Base-by-base conservation (phyloP, 2,329 filamentous ascomycete genomes). In the Nothopassalora personata region DNA sequence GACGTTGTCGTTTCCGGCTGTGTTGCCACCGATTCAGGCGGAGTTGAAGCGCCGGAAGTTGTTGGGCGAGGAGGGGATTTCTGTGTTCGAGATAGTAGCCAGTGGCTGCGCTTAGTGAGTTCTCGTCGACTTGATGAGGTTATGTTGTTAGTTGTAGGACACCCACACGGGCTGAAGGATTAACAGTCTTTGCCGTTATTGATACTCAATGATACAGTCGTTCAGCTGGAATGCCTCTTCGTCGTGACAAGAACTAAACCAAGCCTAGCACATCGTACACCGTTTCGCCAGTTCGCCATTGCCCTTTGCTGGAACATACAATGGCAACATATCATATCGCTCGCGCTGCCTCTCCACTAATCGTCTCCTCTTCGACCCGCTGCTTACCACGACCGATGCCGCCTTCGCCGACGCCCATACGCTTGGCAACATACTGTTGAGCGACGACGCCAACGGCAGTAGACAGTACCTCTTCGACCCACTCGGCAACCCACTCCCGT, bases 401-500 rank as follows among this genome's bases (percentile, higher is more conserved):
- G 70, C 89, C 89, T 74, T 96, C 91, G 11, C 93, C 93, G 9
- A 99, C 93, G 11, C 94, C 93, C 94, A 99, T 99, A 58, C 94
- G 81, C 61, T 89, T 85, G 4, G 94, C 93, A 19, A 99, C 94
- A 72, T 99, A 99, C 64, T 92, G 82, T 81, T 99, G 94, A 2
- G 94, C 94, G 3, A 97, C 87, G 7, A 96, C 80, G 18, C 94
- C 93, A 0, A 95, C 84, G 3, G 86, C 84, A 52, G 97, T 78
- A 45, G 81, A 85, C 33, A 99, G 80, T 0, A 86, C 79, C 77
- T 97, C 93, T 77, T 97, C 93, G 50, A 99, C 83, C 94, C 94
- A 99, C 75, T 97, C 94, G 3, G 92, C 89, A 39, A 96, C 90
- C 94, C 94, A 99, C 74, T 99, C 94, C 59, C 94, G 83, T 0